phyloP scores from a whole-genome alignment of 2,329 filamentous ascomycete genomes.

The Penicillium decumbens region DNA sequence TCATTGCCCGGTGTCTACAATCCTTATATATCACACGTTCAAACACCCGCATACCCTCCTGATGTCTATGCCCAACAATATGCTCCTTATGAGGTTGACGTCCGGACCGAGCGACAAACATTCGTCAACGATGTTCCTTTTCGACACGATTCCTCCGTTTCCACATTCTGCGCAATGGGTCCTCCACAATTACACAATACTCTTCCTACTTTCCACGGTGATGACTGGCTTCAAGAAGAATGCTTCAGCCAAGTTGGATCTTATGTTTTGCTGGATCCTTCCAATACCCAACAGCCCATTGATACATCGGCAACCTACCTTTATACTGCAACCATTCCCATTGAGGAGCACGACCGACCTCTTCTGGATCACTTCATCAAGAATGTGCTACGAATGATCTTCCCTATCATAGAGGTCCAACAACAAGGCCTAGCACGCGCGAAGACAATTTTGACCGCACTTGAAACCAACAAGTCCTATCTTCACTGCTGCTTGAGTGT shows the following conservation, averaged over 20 bases:
- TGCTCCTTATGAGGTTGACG: constrained; percentile 68
- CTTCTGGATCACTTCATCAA: constrained; percentile 88
- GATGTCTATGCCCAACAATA: constrained; percentile 52
- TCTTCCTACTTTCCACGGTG: constrained; percentile 59
- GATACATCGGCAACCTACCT: neutral
- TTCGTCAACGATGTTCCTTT: constrained; percentile 88
- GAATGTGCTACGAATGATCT: constrained; percentile 80
- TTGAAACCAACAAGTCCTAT: constrained; percentile 89
- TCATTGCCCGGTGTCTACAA: constrained; percentile 46
- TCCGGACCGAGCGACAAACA: constrained; percentile 92
- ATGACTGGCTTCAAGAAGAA: constrained; percentile 69
- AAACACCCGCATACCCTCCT: constrained; percentile 54
- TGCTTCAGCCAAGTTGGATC: constrained; percentile 57
- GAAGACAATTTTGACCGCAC: constrained; percentile 77
- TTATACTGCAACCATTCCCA: constrained; percentile 61
- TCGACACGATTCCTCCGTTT: constrained; percentile 77
- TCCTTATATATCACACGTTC: constrained; percentile 39
- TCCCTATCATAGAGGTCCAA: constrained; percentile 86
- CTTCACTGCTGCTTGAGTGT: constrained; percentile 94
- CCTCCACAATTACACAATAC: constrained; percentile 67
- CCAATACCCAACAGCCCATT: constrained; percentile 39
- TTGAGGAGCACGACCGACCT: constrained; percentile 81
- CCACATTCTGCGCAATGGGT: constrained; percentile 88
- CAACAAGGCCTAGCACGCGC: constrained; percentile 77
- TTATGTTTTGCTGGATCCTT: constrained; percentile 28